Conservation (phyloP, 352 stramenopile genomes). For the Globisporangium polare region DNA sequence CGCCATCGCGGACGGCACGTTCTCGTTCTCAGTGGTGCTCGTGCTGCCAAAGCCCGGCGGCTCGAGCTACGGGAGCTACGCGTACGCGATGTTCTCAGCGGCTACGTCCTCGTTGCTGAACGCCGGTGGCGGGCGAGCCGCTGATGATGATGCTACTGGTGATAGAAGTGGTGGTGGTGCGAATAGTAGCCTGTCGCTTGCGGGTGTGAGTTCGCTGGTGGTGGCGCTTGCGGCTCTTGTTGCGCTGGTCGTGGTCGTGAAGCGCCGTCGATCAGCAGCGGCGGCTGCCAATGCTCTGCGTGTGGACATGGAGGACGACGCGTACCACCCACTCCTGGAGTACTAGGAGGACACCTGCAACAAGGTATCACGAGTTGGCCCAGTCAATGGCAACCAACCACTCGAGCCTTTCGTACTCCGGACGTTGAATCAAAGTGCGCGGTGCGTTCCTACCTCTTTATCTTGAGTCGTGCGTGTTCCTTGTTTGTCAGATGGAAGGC, state of each 20-base stretch:
- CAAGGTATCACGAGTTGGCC: too few relatives aligned
- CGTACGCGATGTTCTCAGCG: constrained; percentile 3
- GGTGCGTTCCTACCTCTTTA: too few relatives aligned
- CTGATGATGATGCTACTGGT: constrained; percentile 15
- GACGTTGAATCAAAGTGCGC: too few relatives aligned
- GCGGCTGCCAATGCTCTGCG: constrained; percentile 6
- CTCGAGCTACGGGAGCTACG: constrained; percentile 2
- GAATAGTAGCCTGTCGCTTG: not conserved
- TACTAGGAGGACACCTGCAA: constrained; percentile 8
- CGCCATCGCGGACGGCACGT: constrained; percentile 17
- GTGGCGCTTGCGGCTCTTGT: constrained; percentile 22
- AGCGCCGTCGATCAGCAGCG: constrained; percentile 11
- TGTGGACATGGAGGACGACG: constrained; percentile 31
- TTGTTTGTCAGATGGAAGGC: too few relatives aligned
- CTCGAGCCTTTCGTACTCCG: too few relatives aligned
- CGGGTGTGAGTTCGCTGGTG: not conserved
- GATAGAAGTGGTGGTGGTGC: constrained; percentile 16
- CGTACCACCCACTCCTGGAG: constrained; percentile 56
- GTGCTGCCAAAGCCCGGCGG: constrained; percentile 35
- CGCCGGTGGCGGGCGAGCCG: constrained; percentile 10
- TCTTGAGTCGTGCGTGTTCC: too few relatives aligned
- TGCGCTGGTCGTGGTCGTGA: constrained; percentile 37
- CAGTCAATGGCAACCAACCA: too few relatives aligned
- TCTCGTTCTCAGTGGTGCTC: constrained; percentile 48
- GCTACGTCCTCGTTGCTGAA: not conserved